These are phyloP conservation scores for Phytophthora boehmeriae DNA, from an alignment of 352 stramenopile species.

Conservation along the genomic window DNA sequence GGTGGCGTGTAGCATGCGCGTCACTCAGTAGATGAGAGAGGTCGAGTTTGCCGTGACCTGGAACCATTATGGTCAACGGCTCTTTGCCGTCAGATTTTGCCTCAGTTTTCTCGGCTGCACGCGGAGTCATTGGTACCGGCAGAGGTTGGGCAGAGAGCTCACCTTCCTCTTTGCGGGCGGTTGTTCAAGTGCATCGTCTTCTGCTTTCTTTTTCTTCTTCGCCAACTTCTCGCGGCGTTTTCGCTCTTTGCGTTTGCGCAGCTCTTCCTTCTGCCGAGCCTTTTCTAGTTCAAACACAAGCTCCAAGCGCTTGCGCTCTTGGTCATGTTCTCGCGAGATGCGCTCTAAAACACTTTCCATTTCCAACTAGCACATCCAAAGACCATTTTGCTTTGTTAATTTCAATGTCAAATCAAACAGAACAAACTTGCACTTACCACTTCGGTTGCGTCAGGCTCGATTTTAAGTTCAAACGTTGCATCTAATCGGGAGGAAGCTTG, in stretches of 20 bases:
- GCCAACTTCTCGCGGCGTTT: slow-evolving; percentile 52
- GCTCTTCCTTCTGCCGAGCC: slow-evolving; percentile 66
- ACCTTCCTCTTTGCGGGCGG: slow-evolving; percentile 12
- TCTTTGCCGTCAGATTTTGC: slow-evolving; percentile 25
- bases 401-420: neutral
- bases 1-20: slow-evolving; percentile 45
- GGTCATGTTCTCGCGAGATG: slow-evolving; percentile 72
- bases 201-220: slow-evolving; percentile 54
- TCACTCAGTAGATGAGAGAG: slow-evolving; percentile 60
- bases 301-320: slow-evolving; percentile 64
- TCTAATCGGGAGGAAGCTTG: slow-evolving; percentile 42
- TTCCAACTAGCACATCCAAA: slow-evolving; percentile 36
- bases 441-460: slow-evolving; percentile 19
- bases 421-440: slow-evolving; percentile 21
- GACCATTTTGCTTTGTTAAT: neutral
- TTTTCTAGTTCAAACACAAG: slow-evolving; percentile 73
- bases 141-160: slow-evolving; percentile 13
- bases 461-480: slow-evolving; percentile 29
- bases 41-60: slow-evolving; percentile 54
- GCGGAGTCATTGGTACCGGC: slow-evolving; percentile 24
- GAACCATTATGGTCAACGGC: slow-evolving; percentile 40
- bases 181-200: slow-evolving; percentile 6
- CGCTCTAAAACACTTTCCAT: slow-evolving; percentile 65
- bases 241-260: slow-evolving; percentile 72
- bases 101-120: slow-evolving; percentile 30